phyloP scores from a whole-genome alignment of 2,329 filamentous ascomycete species.

The Calonectria pseudoreteaudii region DNA sequence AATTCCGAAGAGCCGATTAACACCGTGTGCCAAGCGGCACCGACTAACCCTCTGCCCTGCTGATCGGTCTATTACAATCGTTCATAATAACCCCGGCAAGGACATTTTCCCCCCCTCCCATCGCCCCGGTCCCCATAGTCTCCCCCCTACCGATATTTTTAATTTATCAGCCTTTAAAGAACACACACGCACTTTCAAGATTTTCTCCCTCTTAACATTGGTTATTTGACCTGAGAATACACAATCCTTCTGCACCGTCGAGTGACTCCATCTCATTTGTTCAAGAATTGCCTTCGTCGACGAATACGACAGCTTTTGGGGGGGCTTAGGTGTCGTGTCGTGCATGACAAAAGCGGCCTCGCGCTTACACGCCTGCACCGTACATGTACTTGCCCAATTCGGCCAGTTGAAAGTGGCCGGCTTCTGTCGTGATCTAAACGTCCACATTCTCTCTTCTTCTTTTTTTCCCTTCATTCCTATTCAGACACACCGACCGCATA shows the following conservation, averaged over 20 bases:
- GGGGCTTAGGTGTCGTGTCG: constrained; percentile 33
- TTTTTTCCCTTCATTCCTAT: background rate
- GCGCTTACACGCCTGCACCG: constrained; percentile 38
- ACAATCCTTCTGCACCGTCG: background rate
- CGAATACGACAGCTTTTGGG: constrained; percentile 30
- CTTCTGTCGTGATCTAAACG: constrained; percentile 9
- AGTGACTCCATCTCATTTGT: constrained; percentile 22
- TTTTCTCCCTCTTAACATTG: background rate
- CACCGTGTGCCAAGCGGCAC: constrained; percentile 35
- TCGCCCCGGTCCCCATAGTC: constrained; percentile 21
- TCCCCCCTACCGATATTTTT: constrained; percentile 29
- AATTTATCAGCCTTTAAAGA: constrained; percentile 31
- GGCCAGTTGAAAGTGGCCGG: constrained; percentile 31
- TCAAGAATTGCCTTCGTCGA: background rate
- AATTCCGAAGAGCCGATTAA: constrained; percentile 41
- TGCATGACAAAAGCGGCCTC: constrained; percentile 38
- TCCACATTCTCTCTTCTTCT: background rate
- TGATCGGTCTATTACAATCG: constrained; percentile 35
- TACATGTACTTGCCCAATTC: constrained; percentile 38
- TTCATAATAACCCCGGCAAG: constrained; percentile 36
- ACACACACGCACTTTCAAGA: background rate
- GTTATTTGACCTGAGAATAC: background rate
- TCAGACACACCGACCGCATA: constrained; percentile 2
- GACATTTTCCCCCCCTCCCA: constrained; percentile 7
- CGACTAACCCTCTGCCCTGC: constrained; percentile 24